Percentiles rank a stretch among this genome's conserved stretches.
These are phyloP conservation scores for Datisca glomerata DNA, from an alignment of 306 rosid species.

Conservation along the genomic window DNA sequence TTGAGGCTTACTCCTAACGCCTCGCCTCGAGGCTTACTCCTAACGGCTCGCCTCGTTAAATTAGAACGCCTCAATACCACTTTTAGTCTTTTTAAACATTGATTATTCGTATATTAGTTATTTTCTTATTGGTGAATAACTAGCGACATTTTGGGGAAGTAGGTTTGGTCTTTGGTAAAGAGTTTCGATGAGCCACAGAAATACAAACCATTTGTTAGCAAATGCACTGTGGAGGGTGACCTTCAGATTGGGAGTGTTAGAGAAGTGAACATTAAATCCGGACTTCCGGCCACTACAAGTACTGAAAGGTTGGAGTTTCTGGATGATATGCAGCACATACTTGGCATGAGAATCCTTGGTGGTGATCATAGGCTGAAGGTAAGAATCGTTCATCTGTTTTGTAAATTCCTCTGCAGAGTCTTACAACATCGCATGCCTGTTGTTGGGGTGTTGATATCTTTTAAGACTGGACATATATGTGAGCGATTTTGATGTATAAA, in stretches of 20 bases:
- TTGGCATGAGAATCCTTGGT: conserved; percentile 71
- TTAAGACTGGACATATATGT: no score
- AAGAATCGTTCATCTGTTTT: conserved; percentile 23
- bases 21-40: neutral
- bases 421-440: no score
- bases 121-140: no score
- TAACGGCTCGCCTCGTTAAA: no score
- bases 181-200: conserved; percentile 87
- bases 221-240: conserved; percentile 75
- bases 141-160: no score
- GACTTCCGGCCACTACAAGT: conserved; percentile 95
- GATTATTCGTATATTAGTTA: no score
- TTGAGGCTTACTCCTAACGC: no score
- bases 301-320: conserved; percentile 90
- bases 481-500: no score
- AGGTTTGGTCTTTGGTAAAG: conserved; percentile 98
- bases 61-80: no score
- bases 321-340: conserved; percentile 73
- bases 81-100: no score
- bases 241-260: conserved; percentile 84
- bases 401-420: no score
- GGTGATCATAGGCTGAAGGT: conserved; percentile 96
- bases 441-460: no score
- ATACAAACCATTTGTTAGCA: conserved; percentile 84
- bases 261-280: conserved; percentile 88